phyloP scores from a whole-genome alignment of 176 grass and related monocot species.

The Hsuehochloa calcarea region DNA sequence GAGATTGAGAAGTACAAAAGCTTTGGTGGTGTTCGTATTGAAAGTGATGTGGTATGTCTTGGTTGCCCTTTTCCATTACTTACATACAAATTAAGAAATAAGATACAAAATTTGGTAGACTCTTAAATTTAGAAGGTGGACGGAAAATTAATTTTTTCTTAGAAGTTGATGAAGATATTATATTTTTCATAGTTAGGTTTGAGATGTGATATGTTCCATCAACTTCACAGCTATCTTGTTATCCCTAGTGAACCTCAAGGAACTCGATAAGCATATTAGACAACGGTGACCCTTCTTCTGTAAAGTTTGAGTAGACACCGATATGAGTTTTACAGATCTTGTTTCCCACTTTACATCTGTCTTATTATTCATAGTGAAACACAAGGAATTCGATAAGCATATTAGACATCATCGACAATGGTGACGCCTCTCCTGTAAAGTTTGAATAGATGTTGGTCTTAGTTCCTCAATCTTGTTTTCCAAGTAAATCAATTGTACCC shows the following conservation, averaged over 20 bases:
- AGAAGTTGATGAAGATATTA: neutral
- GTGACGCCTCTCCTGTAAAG: neutral
- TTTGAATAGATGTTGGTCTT: neutral
- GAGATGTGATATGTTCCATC: neutral
- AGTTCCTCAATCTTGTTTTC: neutral
- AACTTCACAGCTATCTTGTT: neutral
- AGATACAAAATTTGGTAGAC: neutral
- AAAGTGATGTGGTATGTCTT: conserved; percentile 89
- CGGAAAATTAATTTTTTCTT: neutral
- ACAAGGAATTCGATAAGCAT: neutral
- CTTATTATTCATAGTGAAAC: neutral
- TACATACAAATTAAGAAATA: neutral
- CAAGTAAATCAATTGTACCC: neutral
- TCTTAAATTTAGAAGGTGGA: neutral
- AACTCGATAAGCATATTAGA: neutral
- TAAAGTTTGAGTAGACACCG: neutral
- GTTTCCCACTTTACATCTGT: neutral
- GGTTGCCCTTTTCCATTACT: neutral
- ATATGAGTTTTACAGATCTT: conserved; percentile 1
- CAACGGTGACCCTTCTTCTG: neutral
- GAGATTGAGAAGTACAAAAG: conserved; percentile 64
- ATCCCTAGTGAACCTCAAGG: conserved; percentile 12
- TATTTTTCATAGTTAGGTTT: neutral
- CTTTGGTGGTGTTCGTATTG: conserved; percentile 94
- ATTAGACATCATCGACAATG: neutral